Evolutionary conservation across 2,329 filamentous ascomycete genomes (phyloP).

Genomic region (Malbranchea zuffiana): DNA sequence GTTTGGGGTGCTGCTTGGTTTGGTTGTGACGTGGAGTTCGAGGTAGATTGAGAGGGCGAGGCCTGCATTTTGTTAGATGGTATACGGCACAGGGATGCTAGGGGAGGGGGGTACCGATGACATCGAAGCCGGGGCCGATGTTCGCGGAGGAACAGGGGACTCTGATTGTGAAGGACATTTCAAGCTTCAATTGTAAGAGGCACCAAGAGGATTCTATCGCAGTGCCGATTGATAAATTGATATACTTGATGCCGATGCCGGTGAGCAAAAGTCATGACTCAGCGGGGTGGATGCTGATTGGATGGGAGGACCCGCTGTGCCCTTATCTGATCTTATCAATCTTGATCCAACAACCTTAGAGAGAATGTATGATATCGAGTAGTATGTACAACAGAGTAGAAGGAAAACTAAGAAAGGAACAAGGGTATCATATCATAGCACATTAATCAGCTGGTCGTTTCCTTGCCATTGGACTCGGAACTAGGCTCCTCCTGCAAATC

Average conservation of each 20-base stretch:
- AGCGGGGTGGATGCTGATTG: too few species aligned
- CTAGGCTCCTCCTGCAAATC: not conserved
- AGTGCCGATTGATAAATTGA: too few species aligned
- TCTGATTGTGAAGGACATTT: conserved; percentile 52
- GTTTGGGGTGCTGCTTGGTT: conserved; percentile 37
- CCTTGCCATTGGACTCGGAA: conserved; percentile 1
- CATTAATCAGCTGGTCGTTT: conserved; percentile 1
- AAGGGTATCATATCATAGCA: conserved; percentile 8
- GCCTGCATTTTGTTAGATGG: conserved; percentile 35
- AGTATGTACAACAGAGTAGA: too few species aligned
- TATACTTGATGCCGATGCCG: too few species aligned
- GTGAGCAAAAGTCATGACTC: too few species aligned
- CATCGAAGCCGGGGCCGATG: conserved; percentile 95
- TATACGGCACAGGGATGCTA: not conserved
- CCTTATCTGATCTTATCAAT: too few species aligned
- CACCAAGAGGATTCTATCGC: too few species aligned
- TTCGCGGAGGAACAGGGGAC: conserved; percentile 94
- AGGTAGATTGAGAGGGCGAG: conserved; percentile 90
- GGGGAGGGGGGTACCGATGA: conserved; percentile 48
- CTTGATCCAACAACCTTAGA: too few species aligned
- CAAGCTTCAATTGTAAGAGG: too few species aligned
- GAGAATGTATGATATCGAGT: too few species aligned
- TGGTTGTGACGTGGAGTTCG: conserved; percentile 71
- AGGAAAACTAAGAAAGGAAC: not conserved
- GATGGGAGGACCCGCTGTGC: too few species aligned